Conservation (phyloP, 768 basidiomycete species). For the Ramaria rubella region DNA sequence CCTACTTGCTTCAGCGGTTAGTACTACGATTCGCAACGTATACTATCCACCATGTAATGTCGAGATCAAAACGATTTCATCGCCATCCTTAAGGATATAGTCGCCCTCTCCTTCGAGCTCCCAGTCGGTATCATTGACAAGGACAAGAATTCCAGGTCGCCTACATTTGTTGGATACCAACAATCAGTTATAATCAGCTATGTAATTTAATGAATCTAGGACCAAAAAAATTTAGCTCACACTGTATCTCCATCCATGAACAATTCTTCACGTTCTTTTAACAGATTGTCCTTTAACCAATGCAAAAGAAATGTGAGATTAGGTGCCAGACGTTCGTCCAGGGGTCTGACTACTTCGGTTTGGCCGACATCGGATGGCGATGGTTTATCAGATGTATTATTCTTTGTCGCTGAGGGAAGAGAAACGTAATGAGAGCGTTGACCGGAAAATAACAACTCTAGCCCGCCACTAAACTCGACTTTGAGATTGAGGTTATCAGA, state of each 20-base stretch:
- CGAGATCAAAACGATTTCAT: constrained; percentile 95
- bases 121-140: constrained; percentile 98
- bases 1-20: too few relatives aligned
- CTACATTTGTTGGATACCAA: constrained; percentile 35
- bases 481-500: constrained; percentile 37
- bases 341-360: constrained; percentile 4
- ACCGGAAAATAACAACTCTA: constrained; percentile 79
- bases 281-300: constrained; percentile 66
- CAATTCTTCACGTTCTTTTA: constrained; percentile 81
- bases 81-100: constrained; percentile 66
- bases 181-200: neutral
- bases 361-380: neutral
- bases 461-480: constrained; percentile 77
- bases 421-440: constrained; percentile 50
- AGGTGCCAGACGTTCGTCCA: constrained; percentile 31
- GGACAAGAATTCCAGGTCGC: constrained; percentile 91
- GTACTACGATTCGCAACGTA: neutral
- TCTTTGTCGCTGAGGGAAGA: constrained; percentile 41
- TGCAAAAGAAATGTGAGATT: constrained; percentile 74
- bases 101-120: constrained; percentile 93
- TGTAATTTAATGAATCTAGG: too few relatives aligned
- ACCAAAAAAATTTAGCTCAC: too few relatives aligned
- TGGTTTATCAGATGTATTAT: neutral
- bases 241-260: constrained; percentile 85
- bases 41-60: constrained; percentile 83